Conservation (phyloP, 306 rosid genomes). For the Malus orientalis region DNA sequence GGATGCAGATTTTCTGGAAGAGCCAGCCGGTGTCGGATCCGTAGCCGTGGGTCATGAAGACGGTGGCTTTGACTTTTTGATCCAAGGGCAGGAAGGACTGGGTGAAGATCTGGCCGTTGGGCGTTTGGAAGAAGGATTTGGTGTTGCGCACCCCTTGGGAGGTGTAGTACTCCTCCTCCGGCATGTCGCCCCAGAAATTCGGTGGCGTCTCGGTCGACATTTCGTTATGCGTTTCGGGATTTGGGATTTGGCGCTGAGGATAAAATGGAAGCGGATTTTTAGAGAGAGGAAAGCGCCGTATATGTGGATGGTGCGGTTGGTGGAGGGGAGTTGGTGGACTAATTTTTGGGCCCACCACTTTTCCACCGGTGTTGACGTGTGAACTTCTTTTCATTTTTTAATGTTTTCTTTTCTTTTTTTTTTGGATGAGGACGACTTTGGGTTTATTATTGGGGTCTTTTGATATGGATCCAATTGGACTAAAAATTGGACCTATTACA, state of each 20-base stretch:
- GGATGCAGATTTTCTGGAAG: constrained; percentile 84
- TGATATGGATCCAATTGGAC: too few relatives aligned
- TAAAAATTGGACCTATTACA: too few relatives aligned
- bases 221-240: constrained; percentile 17
- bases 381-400: background rate
- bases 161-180: constrained; percentile 81
- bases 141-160: constrained; percentile 73
- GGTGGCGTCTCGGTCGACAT: constrained; percentile 26
- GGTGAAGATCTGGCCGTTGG: constrained; percentile 69
- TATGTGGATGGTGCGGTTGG: background rate
- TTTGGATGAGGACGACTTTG: background rate
- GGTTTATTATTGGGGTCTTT: too few relatives aligned
- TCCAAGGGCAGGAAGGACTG: constrained; percentile 63
- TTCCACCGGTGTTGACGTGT: background rate
- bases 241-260: background rate
- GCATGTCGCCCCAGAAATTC: constrained; percentile 77
- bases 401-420: background rate
- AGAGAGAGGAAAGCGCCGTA: background rate
- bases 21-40: constrained; percentile 99
- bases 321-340: background rate
- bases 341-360: background rate
- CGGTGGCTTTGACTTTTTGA: constrained; percentile 47
- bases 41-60: constrained; percentile 87
- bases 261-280: background rate
- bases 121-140: constrained; percentile 63